Conservation (phyloP, 345 rosid genomes). For the Corymbia maculata region DNA sequence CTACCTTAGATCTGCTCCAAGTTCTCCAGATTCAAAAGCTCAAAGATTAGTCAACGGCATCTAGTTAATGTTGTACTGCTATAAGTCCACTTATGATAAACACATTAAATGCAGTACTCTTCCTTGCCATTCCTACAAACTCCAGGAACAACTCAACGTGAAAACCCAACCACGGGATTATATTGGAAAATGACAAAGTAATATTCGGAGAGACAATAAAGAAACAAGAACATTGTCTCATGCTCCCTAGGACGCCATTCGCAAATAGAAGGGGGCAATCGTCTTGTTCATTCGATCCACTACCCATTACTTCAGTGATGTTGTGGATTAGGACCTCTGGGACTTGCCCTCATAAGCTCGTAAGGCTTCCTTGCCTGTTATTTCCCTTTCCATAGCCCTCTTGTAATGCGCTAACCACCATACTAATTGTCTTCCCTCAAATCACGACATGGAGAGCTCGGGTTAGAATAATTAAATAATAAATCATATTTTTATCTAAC, state of each 20-base stretch:
- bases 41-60: neutral
- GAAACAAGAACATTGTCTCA: neutral
- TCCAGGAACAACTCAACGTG: neutral
- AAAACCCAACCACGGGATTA: neutral
- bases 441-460: neutral
- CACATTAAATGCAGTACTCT: neutral
- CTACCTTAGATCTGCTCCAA: neutral
- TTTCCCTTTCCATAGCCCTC: neutral
- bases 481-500: too few relatives aligned
- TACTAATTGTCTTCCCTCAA: neutral
- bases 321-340: neutral
- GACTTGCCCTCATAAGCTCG: neutral
- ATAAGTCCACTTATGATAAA: neutral
- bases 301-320: neutral
- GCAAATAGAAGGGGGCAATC: neutral
- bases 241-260: neutral
- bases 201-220: neutral
- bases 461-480: too few relatives aligned
- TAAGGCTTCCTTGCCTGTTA: neutral
- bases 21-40: neutral
- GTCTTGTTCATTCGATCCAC: neutral
- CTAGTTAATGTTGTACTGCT: neutral
- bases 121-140: neutral
- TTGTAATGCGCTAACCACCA: neutral
- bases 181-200: neutral